Base-by-base conservation (phyloP, 23 red algal genomes). In the Pyropia haitanensis region DNA sequence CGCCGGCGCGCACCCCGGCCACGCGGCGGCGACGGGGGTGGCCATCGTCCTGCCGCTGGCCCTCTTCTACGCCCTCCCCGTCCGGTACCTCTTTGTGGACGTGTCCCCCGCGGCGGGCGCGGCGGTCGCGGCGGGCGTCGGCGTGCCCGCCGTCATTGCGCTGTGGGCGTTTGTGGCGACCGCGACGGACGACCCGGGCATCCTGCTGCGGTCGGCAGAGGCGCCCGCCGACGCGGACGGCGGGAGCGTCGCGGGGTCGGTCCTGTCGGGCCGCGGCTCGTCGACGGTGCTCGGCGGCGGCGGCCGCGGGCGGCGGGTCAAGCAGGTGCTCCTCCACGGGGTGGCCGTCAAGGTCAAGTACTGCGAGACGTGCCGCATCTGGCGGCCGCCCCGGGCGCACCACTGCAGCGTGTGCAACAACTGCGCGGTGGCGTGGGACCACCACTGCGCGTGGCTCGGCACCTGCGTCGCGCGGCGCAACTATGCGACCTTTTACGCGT, bases 321-420 rank as follows among this genome's bases (percentile, higher is more conserved):
- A 46, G 39, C 39, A 46, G 39, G 39, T 46, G 39, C 39, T 49
- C 5, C 61, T 75, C 53, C 75, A 84, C 32, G 94, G 94, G 19
- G 39, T 78, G 16, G 68, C 31, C 21, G 53, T 80, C 16, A 67
- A 72, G 4, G 28, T 91, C 27, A 85, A 86, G 61, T 98, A 79
- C 58, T 98, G 94, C 54, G 94, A 91, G n/a, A 98, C 94, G 7
- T 98, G 94, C 56, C 81, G 81, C 20, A 63, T 98, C 12, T 98
- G 85, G 79, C 81, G 94, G 28, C 94, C 94, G 16, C 85, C 83
- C 2, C 76, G 85, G 2, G 71, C 71, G 0, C 70, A 58, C 20
- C 94, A 98, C 57, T 98, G 94, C 75, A 67, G 81, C 19, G 80
- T 77, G 19, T 98, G 94, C 71, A 88, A 98, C 67, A 91, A 90